Evolutionary conservation across 805 yeast species (phyloP).

Genomic region (Starmerella lactis-condensi): DNA sequence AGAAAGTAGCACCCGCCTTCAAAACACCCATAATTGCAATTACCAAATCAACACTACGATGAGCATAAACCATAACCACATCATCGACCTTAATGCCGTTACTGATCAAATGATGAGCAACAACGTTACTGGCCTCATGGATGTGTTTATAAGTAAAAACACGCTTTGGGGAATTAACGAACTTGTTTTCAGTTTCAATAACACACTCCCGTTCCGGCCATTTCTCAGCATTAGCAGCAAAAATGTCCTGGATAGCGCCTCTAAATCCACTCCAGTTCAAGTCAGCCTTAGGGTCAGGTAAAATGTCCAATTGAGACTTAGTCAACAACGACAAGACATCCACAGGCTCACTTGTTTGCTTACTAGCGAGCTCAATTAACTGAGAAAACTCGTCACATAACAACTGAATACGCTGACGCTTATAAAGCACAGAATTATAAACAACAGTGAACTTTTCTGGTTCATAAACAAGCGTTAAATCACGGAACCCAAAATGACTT

Average conservation of each 20-base stretch:
- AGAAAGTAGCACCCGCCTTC: conserved; percentile 96
- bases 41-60: conserved; percentile 91
- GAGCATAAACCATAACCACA: conserved; percentile 93
- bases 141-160: conserved; percentile 72
- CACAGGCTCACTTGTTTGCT: conserved; percentile 26
- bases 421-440: conserved; percentile 64
- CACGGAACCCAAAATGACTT: conserved; percentile 18
- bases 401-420: conserved; percentile 45
- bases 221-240: conserved; percentile 64
- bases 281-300: conserved; percentile 78
- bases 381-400: conserved; percentile 51
- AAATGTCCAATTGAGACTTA: conserved; percentile 32
- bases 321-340: conserved; percentile 56
- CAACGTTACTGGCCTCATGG: conserved; percentile 78
- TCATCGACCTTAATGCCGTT: conserved; percentile 81
- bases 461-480: conserved; percentile 36
- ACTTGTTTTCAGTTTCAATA: conserved; percentile 65
- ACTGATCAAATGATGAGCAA: conserved; percentile 69
- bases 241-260: conserved; percentile 94
- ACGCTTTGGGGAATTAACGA: conserved; percentile 30
- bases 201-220: conserved; percentile 82
- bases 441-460: conserved; percentile 27
- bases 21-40: conserved; percentile 94
- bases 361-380: conserved; percentile 8
- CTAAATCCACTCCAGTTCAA: conserved; percentile 80